phyloP scores from a whole-genome alignment of 2,329 filamentous ascomycete genomes.

The Leptographium galeiforme region DNA sequence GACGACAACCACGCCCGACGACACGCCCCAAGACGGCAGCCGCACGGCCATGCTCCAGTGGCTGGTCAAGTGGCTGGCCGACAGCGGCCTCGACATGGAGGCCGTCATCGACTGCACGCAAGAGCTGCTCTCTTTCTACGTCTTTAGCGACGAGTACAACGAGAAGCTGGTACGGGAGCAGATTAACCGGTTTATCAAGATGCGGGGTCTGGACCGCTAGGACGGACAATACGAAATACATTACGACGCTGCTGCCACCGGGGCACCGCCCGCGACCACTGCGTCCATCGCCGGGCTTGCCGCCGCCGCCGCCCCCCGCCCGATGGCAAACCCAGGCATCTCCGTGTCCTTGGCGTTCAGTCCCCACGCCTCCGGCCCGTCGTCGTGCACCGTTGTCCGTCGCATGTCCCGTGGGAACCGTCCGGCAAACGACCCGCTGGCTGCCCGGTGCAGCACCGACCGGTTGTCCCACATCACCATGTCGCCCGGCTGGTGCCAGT shows the following conservation, averaged over 20 bases:
- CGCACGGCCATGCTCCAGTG: constrained; percentile 43
- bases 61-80: constrained; percentile 66
- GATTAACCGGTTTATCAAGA: constrained; percentile 46
- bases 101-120: constrained; percentile 81
- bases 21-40: constrained; percentile 4
- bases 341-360: too few species aligned
- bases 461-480: constrained; percentile 48
- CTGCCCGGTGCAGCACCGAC: constrained; percentile 39
- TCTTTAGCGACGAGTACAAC: constrained; percentile 49
- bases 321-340: too few species aligned
- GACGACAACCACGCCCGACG: not conserved
- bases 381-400: too few species aligned
- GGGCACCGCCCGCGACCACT: too few species aligned
- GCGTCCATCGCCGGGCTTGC: too few species aligned
- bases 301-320: too few species aligned
- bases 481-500: constrained; percentile 35
- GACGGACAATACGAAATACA: too few species aligned
- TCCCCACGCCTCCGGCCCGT: too few species aligned
- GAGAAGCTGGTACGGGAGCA: constrained; percentile 46
- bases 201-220: constrained; percentile 40
- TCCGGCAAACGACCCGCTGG: too few species aligned
- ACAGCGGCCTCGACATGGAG: constrained; percentile 73
- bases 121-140: constrained; percentile 82
- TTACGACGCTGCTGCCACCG: too few species aligned
- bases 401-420: too few species aligned